Evolutionary conservation across 2,329 filamentous ascomycete species (phyloP).

Genomic region (Colletotrichum tamarilloi): DNA sequence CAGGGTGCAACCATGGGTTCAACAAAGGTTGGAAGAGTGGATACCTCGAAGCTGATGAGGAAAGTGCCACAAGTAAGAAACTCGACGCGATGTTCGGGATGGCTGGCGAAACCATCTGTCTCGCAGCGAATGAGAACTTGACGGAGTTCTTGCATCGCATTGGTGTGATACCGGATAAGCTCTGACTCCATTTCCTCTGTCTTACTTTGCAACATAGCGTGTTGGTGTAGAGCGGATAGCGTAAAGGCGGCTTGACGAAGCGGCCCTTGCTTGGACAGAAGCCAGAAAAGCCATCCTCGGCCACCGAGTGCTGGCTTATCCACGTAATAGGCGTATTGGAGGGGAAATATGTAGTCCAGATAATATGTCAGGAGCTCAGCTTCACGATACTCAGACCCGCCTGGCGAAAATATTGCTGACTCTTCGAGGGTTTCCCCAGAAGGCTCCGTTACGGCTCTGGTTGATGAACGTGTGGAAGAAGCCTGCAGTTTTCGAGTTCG

Average conservation of each 20-base stretch:
- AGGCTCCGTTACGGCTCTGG: neutral
- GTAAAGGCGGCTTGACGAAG: conserved; percentile 42
- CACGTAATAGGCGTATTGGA: conserved; percentile 42
- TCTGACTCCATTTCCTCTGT: conserved; percentile 38
- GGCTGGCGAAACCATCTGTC: conserved; percentile 10
- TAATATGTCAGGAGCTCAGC: conserved; percentile 43
- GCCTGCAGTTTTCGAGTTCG: conserved; percentile 25
- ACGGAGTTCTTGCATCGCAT: conserved; percentile 40
- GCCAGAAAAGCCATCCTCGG: conserved; percentile 42
- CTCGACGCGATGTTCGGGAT: conserved; percentile 39
- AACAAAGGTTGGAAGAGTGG: neutral
- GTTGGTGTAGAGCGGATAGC: conserved; percentile 42
- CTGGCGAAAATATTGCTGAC: conserved; percentile 1
- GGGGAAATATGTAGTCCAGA: conserved; percentile 43
- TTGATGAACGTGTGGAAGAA: neutral
- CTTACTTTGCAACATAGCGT: conserved; percentile 36
- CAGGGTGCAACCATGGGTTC: neutral
- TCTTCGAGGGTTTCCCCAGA: neutral
- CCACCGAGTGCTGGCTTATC: conserved; percentile 41
- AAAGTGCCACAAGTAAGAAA: conserved; percentile 41
- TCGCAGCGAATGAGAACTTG: conserved; percentile 33
- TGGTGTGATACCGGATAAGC: conserved; percentile 41
- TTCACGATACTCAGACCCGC: conserved; percentile 34
- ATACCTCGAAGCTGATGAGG: conserved; percentile 43
- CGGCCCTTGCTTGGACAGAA: conserved; percentile 37